A percentile compares a stretch with the other conserved stretches of the same genome.
Evolutionary conservation across 2,329 filamentous ascomycete genomes (phyloP).

Genomic region (Drechslerella dactyloides): DNA sequence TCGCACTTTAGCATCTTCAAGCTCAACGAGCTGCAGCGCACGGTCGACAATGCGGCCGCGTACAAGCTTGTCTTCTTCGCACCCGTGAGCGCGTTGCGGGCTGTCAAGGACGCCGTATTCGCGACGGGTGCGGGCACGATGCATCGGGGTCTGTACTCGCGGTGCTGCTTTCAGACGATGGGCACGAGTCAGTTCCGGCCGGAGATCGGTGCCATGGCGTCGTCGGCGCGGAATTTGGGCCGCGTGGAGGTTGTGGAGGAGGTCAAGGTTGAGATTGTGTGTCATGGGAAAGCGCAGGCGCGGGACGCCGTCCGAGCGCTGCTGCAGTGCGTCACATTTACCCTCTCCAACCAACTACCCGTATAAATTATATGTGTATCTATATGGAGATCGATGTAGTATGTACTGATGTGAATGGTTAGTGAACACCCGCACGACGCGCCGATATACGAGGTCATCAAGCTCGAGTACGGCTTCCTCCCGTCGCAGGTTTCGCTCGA

Average conservation of each 20-base stretch:
- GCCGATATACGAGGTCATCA: constrained; percentile 37
- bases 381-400: background rate
- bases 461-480: constrained; percentile 32
- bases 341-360: background rate
- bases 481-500: constrained; percentile 6
- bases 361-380: background rate
- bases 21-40: constrained; percentile 29
- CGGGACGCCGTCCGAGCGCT: constrained; percentile 30
- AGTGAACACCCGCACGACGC: constrained; percentile 29
- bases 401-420: background rate
- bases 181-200: constrained; percentile 35
- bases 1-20: constrained; percentile 39
- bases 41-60: constrained; percentile 21
- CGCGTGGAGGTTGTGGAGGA: constrained; percentile 15
- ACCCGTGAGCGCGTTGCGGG: constrained; percentile 2
- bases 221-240: constrained; percentile 1
- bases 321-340: constrained; percentile 17
- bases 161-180: constrained; percentile 40
- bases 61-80: constrained; percentile 41
- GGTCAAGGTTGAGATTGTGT: constrained; percentile 32
- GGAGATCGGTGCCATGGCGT: constrained; percentile 14
- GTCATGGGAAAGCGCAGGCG: constrained; percentile 25
- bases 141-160: constrained; percentile 19
- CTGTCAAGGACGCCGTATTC: constrained; percentile 39
- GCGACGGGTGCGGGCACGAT: constrained; percentile 27